Base-by-base conservation (phyloP, 202 grass and related monocot genomes). In the Schoenoplectus tabernaemontani region DNA sequence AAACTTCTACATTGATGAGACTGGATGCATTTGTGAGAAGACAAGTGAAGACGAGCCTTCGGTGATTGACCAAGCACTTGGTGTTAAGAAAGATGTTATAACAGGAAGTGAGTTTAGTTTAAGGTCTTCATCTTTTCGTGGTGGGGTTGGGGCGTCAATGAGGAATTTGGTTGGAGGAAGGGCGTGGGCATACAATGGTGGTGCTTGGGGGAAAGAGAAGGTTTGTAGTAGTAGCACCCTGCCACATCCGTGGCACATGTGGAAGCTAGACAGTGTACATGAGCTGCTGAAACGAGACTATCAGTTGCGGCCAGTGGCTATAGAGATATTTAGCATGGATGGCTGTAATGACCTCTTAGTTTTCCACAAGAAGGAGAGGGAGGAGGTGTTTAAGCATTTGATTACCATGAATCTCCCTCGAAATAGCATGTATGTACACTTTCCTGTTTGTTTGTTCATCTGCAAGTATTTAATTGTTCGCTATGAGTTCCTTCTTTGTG, bases 291-390 rank as follows among this genome's bases (percentile, higher is more conserved):
- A 96, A 91, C 89, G 96, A 64, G 96, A 99, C 82, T 99, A 99
- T 70, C 96, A 99, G 79, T 92, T 99, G 68, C 88, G 96, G 30
- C 96, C 96, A 42, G 96, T 99, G 82, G 96, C 96, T 82, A 93
- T 99, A 16, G 92, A 96, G 85, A 91, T 99, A 86, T 99, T 99
- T 88, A 99, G 96, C 79, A 96, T 96, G 96, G 96, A 99, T 85
- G 96, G 96, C 62, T 99, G 90, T 86, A 99, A 99, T 47, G 96
- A 91, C 70, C 96, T 99, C 84, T 83, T 99, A 74, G 96, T 99
- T 87, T 99, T 99, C 82, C 96, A 99, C 83, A 99, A 99, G 70
- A 99, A 99, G 79, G 96, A 99, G 82, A 91, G 96, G 74, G 96
- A 96, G 66, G 96, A 99, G 85, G 90, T 99, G 54, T 99, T 99